phyloP scores from a whole-genome alignment of 768 basidiomycete species.

The Termitomyces sp. region DNA sequence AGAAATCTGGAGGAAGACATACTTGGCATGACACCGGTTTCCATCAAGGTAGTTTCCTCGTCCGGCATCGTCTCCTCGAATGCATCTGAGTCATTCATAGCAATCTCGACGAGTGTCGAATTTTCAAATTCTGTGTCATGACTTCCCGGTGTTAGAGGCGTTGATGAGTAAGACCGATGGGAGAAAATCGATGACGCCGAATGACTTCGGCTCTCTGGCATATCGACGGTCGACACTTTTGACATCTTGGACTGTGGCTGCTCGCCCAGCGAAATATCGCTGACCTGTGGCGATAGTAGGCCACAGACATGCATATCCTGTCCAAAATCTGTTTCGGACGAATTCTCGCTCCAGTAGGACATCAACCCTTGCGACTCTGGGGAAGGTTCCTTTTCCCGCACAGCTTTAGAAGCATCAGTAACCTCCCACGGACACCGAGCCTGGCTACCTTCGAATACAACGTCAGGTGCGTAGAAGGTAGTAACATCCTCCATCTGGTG shows the following conservation, averaged over 20 bases:
- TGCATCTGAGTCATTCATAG: constrained; percentile 3
- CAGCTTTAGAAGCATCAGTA: constrained; percentile 39
- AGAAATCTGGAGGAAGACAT: constrained; percentile 7
- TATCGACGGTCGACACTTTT: not conserved
- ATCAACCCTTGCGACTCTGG: constrained; percentile 7
- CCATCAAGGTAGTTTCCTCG: not conserved
- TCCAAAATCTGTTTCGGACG: constrained; percentile 2
- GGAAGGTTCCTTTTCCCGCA: not conserved
- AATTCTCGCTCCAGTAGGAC: constrained; percentile 17
- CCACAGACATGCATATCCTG: not conserved
- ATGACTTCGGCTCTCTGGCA: constrained; percentile 3
- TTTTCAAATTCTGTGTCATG: constrained; percentile 1
- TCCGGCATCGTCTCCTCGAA: not conserved
- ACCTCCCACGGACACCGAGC: constrained; percentile 76
- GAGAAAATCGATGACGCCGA: constrained; percentile 9
- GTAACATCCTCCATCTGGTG: constrained; percentile 48
- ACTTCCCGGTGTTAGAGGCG: constrained; percentile 10
- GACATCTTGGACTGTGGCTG: not conserved
- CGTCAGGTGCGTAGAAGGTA: constrained; percentile 69
- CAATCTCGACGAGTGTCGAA: not conserved
- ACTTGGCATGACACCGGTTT: not conserved
- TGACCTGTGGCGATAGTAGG: constrained; percentile 1
- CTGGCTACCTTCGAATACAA: constrained; percentile 76
- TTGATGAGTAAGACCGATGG: constrained; percentile 7
- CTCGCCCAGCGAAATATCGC: not conserved